A percentile compares a stretch with the other conserved stretches of the same genome.
Evolutionary conservation across 2,329 filamentous ascomycete species (phyloP).

Genomic region (Penicillium sp.): DNA sequence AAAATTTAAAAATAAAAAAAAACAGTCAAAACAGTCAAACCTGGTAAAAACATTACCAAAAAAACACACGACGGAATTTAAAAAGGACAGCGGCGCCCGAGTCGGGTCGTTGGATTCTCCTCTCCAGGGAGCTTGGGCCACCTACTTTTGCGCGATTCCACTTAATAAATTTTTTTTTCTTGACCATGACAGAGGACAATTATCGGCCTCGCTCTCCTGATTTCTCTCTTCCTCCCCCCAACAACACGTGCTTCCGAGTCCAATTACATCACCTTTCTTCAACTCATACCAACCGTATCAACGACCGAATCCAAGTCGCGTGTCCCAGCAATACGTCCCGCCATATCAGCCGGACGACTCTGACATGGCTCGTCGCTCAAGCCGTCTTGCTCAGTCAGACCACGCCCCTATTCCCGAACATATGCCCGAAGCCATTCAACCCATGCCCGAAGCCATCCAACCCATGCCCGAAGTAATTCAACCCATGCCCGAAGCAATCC

Average conservation of each 20-base stretch:
- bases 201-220: slow-evolving; percentile 52
- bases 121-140: slow-evolving; percentile 20
- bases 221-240: slow-evolving; percentile 49
- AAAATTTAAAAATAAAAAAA: not conserved
- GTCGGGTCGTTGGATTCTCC: slow-evolving; percentile 9
- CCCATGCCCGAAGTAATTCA: slow-evolving; percentile 1
- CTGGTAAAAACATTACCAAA: slow-evolving; percentile 5
- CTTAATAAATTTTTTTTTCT: slow-evolving; percentile 5
- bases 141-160: slow-evolving; percentile 8
- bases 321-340: slow-evolving; percentile 39
- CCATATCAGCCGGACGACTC: slow-evolving; percentile 26
- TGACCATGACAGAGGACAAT: slow-evolving; percentile 46
- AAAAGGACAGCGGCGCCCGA: slow-evolving; percentile 34
- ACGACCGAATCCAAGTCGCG: slow-evolving; percentile 14
- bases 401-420: slow-evolving; percentile 26
- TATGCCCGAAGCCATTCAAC: slow-evolving; percentile 7
- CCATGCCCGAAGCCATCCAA: no score
- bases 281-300: slow-evolving; percentile 4
- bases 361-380: slow-evolving; percentile 46
- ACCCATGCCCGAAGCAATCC: not conserved
- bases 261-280: slow-evolving; percentile 20
- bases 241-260: not conserved
- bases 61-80: slow-evolving; percentile 28
- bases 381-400: slow-evolving; percentile 35
- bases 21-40: slow-evolving; percentile 1